phyloP scores from a whole-genome alignment of 2,329 filamentous ascomycete genomes.

The Knufia fluminis region DNA sequence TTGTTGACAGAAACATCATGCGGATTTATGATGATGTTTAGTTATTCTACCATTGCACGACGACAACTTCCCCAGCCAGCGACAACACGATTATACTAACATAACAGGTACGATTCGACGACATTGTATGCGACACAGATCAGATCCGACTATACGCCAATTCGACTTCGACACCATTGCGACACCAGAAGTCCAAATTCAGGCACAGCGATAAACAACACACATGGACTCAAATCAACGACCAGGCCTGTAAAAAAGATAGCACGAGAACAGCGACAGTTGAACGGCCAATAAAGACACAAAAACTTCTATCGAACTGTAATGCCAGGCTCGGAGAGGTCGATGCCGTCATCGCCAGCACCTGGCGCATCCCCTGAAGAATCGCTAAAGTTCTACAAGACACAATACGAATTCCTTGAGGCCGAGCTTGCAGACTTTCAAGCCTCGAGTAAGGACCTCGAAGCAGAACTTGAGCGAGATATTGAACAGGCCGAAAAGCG shows the following conservation, averaged over 20 bases:
- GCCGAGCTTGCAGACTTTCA: constrained; percentile 89
- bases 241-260: neutral
- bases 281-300: neutral
- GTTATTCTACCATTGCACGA: constrained; percentile 8
- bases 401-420: constrained; percentile 88
- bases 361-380: constrained; percentile 48
- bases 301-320: neutral
- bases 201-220: neutral
- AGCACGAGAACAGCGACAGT: neutral
- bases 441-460: constrained; percentile 83
- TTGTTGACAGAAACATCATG: constrained; percentile 6
- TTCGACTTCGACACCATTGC: neutral
- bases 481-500: constrained; percentile 91
- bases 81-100: constrained; percentile 8
- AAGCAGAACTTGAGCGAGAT: constrained; percentile 90
- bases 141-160: neutral
- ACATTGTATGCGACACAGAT: neutral
- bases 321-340: constrained; percentile 8
- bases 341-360: constrained; percentile 31
- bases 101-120: neutral
- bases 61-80: constrained; percentile 14
- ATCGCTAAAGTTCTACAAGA: constrained; percentile 87
- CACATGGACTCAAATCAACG: constrained; percentile 6
- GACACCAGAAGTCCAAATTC: neutral
- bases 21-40: neutral